Base-by-base conservation (phyloP, 2,329 filamentous ascomycete genomes). In the Diaporthe citri region DNA sequence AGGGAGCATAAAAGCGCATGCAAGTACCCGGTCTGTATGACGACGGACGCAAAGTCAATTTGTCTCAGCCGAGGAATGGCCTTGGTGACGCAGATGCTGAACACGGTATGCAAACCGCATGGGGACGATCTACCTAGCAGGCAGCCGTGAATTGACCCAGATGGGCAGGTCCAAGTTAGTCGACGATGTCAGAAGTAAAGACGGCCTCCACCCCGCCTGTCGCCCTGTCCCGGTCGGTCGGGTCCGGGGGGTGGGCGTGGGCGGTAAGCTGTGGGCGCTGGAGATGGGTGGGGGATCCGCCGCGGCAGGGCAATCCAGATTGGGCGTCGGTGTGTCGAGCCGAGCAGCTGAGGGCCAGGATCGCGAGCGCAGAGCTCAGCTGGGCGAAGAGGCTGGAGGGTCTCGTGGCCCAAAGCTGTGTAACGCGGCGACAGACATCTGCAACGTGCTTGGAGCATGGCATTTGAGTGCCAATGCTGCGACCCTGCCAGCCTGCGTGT, bases 221-320 rank as follows among this genome's bases (percentile, higher is more conserved):
- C 64, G 64, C 64, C 64, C 43, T 67, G 64, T 52, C 46, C 64
- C 64, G 64, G 64, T 67, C 64, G 64, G 64, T 67, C 46, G 64
- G 64, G 64, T 25, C 64, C 64, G 64, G 64, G 62, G 31, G n/a
- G 41, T 36, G 28, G 60, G 60, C 25, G 8, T 39, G 12, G 36
- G 36, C 12, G 36, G 36, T 13, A 39, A 39, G 36, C 36, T 15
- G 41, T n/a, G 28, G 2, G 41, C 9, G 17, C 28, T 7, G 57
- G 12, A 10, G 6, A 0, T 34, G 17, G 43, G 60, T 66, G 43
- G 62, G 62, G 62, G 43, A 4, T 3, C 59, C 39, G 59, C 7
- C 22, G 43, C 31, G 31, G 46, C 28, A 67, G 64, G 31, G 31
- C 12, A 12, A 6, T 15, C 64, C 64, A 25, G 12, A 67, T 20